Evolutionary conservation across 306 rosid species (phyloP).

Genomic region (Fragaria iinumae): DNA sequence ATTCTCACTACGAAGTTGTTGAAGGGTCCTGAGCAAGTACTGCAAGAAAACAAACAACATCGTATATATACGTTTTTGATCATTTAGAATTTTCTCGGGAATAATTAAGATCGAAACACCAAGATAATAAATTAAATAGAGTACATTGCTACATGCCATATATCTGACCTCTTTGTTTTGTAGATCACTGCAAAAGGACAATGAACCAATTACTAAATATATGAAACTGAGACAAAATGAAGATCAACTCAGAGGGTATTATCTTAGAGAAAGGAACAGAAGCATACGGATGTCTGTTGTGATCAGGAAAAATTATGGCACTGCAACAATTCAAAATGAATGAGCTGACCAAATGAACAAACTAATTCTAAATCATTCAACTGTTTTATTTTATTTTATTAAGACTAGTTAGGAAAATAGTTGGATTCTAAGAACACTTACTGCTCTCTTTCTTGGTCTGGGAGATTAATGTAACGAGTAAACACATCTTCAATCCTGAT

Average conservation of each 20-base stretch:
- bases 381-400: not conserved
- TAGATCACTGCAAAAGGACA: slow-evolving; percentile 48
- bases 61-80: not conserved
- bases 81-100: not conserved
- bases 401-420: not conserved
- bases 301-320: slow-evolving; percentile 50
- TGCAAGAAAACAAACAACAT: slow-evolving; percentile 23
- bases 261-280: not conserved
- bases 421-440: slow-evolving; percentile 20
- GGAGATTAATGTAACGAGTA: slow-evolving; percentile 73
- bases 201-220: not conserved
- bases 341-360: slow-evolving; percentile 18
- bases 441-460: slow-evolving; percentile 82
- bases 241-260: not conserved
- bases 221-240: not conserved
- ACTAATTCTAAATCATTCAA: not conserved
- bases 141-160: slow-evolving; percentile 18
- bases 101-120: not conserved
- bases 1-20: slow-evolving; percentile 43
- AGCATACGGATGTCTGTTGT: slow-evolving; percentile 42
- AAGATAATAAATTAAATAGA: not conserved
- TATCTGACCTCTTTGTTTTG: slow-evolving; percentile 75
- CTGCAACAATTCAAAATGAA: slow-evolving; percentile 33
- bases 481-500: slow-evolving; percentile 86
- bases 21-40: slow-evolving; percentile 44